phyloP scores from a whole-genome alignment of 371 early-diverging fungal genomes.

The Gilbertella persicaria region DNA sequence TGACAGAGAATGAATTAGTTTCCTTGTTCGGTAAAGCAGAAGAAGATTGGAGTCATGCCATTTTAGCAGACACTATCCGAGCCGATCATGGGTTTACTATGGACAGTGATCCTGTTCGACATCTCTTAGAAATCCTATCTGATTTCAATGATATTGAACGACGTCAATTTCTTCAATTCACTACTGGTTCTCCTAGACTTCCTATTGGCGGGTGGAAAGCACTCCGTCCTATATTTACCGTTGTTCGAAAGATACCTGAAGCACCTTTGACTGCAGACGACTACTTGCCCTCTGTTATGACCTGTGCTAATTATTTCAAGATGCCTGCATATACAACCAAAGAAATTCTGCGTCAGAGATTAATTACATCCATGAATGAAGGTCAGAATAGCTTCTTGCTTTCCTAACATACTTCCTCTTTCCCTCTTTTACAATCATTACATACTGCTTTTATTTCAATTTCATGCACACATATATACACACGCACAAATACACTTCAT shows the following conservation, averaged over 20 bases:
- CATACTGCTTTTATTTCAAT: too few relatives aligned
- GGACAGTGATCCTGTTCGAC: conserved; percentile 69
- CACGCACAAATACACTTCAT: too few relatives aligned
- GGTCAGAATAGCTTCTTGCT: conserved; percentile 86
- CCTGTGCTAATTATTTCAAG: conserved; percentile 94
- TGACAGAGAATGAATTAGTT: conserved; percentile 74
- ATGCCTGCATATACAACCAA: conserved; percentile 82
- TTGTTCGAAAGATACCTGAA: conserved; percentile 80
- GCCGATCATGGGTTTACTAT: conserved; percentile 88
- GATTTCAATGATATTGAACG: conserved; percentile 61
- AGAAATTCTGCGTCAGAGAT: conserved; percentile 66
- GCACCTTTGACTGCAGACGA: conserved; percentile 72
- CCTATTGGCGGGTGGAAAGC: conserved; percentile 89
- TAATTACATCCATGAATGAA: conserved; percentile 80
- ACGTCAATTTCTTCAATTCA: conserved; percentile 86
- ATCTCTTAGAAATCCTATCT: conserved; percentile 70
- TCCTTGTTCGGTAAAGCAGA: conserved; percentile 64
- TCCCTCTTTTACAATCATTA: too few relatives aligned
- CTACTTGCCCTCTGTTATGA: conserved; percentile 94
- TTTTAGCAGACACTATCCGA: conserved; percentile 73
- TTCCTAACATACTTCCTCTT: conserved; percentile 46
- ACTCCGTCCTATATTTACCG: conserved; percentile 83
- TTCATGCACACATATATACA: too few relatives aligned
- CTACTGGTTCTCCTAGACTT: conserved; percentile 90
- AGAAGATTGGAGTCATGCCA: conserved; percentile 83